Evolutionary conservation across 257 asterid species (phyloP).

Genomic region (Ballota nigra): DNA sequence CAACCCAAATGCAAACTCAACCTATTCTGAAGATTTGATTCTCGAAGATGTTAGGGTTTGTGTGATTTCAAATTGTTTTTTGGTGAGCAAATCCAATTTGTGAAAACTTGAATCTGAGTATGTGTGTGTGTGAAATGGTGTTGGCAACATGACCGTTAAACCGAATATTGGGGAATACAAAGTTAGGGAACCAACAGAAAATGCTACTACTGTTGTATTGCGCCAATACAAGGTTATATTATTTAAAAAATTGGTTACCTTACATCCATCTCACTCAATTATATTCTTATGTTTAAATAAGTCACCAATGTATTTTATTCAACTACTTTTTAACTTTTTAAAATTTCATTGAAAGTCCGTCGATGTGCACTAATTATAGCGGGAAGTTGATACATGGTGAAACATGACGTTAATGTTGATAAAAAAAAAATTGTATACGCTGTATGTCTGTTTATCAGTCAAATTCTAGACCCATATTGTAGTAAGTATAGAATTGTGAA

Average conservation of each 20-base stretch:
- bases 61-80: background rate
- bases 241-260: background rate
- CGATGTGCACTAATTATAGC: too few relatives aligned
- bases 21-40: background rate
- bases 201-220: conserved; percentile 1
- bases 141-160: conserved; percentile 21
- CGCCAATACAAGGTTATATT: background rate
- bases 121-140: background rate
- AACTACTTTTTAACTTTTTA: too few relatives aligned
- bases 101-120: background rate
- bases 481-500: too few relatives aligned
- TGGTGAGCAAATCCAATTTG: background rate
- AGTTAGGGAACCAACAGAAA: conserved; percentile 14
- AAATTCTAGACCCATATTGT: too few relatives aligned
- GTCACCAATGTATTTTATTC: too few relatives aligned
- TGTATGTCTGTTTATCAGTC: too few relatives aligned
- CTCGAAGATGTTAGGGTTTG: background rate
- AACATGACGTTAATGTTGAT: too few relatives aligned
- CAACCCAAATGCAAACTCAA: conserved; percentile 12
- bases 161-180: conserved; percentile 21
- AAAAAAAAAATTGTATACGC: too few relatives aligned
- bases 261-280: too few relatives aligned
- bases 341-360: too few relatives aligned
- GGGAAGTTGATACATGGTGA: too few relatives aligned
- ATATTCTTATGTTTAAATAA: too few relatives aligned